phyloP scores from a whole-genome alignment of 805 yeast genomes.

The Pichia eremophila region DNA sequence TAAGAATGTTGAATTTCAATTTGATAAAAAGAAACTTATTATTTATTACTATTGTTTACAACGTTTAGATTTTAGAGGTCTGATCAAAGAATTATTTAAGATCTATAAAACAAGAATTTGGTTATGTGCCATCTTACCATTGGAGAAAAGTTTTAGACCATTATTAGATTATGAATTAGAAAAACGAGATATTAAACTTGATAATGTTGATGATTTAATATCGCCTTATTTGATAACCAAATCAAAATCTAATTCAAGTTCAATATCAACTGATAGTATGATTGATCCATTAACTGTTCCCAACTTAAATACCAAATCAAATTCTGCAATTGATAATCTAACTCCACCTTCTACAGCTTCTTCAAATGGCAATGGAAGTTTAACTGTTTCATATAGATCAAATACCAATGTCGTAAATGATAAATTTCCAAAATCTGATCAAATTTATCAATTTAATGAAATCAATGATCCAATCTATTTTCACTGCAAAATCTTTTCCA shows the following conservation, averaged over 20 bases:
- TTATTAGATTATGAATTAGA: conserved; percentile 24
- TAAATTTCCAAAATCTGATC: conserved; percentile 28
- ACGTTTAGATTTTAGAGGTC: conserved; percentile 63
- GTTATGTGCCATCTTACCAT: conserved; percentile 61
- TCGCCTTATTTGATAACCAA: not conserved
- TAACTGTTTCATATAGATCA: conserved; percentile 29
- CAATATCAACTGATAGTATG: not conserved
- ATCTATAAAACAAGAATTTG: conserved; percentile 74
- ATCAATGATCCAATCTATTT: conserved; percentile 36
- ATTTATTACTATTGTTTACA: conserved; percentile 59
- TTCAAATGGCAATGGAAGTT: conserved; percentile 11
- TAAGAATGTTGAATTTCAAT: conserved; percentile 72
- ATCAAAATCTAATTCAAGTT: not conserved
- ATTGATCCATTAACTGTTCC: not conserved
- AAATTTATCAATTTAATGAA: conserved; percentile 30
- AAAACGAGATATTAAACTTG: conserved; percentile 9
- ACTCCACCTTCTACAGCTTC: conserved; percentile 8
- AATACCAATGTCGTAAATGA: conserved; percentile 23
- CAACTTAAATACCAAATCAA: conserved; percentile 2
- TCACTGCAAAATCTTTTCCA: conserved; percentile 41
- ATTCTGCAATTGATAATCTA: conserved; percentile 7
- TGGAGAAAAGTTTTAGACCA: conserved; percentile 26
- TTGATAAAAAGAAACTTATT: conserved; percentile 68
- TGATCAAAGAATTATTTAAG: conserved; percentile 65
- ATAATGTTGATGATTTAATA: not conserved